A percentile compares a stretch with the other conserved stretches of the same genome.
These are phyloP conservation scores for Cutaneotrichosporon arboriforme DNA, from an alignment of 1,284 basidiomycete genomes.

Conservation along the genomic window DNA sequence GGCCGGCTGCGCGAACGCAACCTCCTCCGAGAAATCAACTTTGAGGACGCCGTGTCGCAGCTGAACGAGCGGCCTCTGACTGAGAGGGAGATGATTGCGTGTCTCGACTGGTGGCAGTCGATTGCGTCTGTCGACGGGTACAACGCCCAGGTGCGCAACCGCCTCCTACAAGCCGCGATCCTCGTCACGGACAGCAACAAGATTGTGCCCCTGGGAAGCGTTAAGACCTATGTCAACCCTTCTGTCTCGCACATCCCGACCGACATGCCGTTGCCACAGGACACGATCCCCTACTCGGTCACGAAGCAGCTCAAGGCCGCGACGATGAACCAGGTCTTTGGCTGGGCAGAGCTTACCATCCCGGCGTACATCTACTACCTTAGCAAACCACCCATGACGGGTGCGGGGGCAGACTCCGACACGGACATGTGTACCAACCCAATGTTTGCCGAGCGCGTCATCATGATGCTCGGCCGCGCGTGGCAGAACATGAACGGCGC, in stretches of 20 bases:
- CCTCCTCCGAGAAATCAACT: constrained; percentile 74
- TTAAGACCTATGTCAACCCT: constrained; percentile 70
- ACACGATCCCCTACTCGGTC: constrained; percentile 67
- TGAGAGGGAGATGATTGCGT: constrained; percentile 71
- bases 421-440: constrained; percentile 66
- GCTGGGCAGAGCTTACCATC: constrained; percentile 75
- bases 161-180: constrained; percentile 67
- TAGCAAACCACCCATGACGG: constrained; percentile 52
- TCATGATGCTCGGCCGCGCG: constrained; percentile 64
- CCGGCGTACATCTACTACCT: constrained; percentile 72
- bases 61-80: constrained; percentile 66
- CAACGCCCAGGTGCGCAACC: constrained; percentile 49
- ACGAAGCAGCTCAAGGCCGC: constrained; percentile 60
- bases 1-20: constrained; percentile 60
- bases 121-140: constrained; percentile 55
- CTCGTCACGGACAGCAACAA: constrained; percentile 52
- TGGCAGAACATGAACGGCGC: constrained; percentile 66
- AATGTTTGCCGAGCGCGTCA: constrained; percentile 75
- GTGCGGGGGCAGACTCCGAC: constrained; percentile 49
- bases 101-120: constrained; percentile 82
- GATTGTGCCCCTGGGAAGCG: constrained; percentile 63
- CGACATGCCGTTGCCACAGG: constrained; percentile 73
- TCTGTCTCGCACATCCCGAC: constrained; percentile 63
- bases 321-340: constrained; percentile 54
- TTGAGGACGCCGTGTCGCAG: constrained; percentile 79